Evolutionary conservation across 2,329 filamentous ascomycete species (phyloP).

Genomic region (Bertia moriformis): DNA sequence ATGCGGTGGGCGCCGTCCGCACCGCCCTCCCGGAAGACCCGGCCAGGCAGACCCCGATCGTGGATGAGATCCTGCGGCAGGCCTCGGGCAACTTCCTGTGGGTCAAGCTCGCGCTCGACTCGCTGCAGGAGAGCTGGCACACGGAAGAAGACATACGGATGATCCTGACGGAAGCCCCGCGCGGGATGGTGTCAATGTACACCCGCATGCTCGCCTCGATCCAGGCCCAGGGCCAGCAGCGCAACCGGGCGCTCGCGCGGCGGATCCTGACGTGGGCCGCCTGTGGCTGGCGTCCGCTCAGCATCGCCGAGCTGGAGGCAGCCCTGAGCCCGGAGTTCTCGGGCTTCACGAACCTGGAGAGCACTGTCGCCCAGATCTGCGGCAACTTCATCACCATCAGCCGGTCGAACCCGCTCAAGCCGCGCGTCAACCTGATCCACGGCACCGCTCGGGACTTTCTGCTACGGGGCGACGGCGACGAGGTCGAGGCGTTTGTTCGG

Average conservation of each 20-base stretch:
- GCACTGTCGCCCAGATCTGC: neutral
- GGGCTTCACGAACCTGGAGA: neutral
- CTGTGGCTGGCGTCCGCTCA: neutral
- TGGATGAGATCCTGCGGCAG: neutral
- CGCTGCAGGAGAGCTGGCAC: neutral
- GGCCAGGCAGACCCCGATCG: neutral
- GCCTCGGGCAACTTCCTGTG: neutral
- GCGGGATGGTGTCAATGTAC: neutral
- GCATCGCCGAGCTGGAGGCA: neutral
- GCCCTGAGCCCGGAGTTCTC: neutral
- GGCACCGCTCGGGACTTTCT: neutral
- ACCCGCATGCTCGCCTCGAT: neutral
- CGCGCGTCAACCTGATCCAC: neutral
- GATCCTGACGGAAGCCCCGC: neutral
- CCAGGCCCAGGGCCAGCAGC: neutral
- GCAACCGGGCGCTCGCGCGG: neutral
- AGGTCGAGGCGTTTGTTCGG: neutral
- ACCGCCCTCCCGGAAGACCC: neutral
- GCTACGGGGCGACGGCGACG: neutral
- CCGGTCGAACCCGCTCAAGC: neutral
- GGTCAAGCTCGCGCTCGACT: neutral
- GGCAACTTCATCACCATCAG: neutral
- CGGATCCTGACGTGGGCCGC: neutral
- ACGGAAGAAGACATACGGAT: neutral
- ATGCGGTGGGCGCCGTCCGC: neutral